Base-by-base conservation (phyloP, 2,329 filamentous ascomycete species). In the Colletotrichum sp. region DNA sequence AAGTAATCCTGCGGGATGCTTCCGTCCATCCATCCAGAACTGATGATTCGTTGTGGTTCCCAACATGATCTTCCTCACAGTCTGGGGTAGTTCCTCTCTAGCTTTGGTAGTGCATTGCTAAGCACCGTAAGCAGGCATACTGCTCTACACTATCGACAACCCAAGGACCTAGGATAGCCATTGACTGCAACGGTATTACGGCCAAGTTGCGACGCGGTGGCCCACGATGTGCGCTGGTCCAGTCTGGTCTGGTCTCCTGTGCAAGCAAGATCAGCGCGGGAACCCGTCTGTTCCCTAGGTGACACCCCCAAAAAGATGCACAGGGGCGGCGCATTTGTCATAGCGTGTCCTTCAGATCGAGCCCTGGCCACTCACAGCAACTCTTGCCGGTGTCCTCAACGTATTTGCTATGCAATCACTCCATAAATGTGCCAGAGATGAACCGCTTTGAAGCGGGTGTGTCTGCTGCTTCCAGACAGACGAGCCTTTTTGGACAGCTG, bases 361-460 rank as follows among this genome's bases (percentile, higher is more conserved):
- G 36, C 68, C 36, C 32, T 27, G 68, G 68, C 57, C 68, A 64
- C 29, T 66, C n/a, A 49, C 12, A 49, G 62, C 22, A 65, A 22
- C 32, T 25, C 34, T 65, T 52, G 16, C n/a, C 30, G 64, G 55
- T n/a, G 13, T 34, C 12, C 22, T 49, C 49, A 22, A 57, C 29
- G 52, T 59, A 32, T 61, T 15, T 29, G 55, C 55, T 59, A 59
- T 59, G 55, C 55, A 59, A 59, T 59, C 55, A 57, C 29, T 39
- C 62, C 62, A 66, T 30, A 49, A 22, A 52, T 32, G 70, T 72
- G 63, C 52, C 52, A 44, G 66, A 71, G 66, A 71, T 70, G 72
- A 62, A 66, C 62, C 62, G 72, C 69, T 68, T 75, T 57, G 62
- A 72, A 75, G 72, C 68, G 72, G 69, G 69, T 68, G 63, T 69